Evolutionary conservation across 2,329 filamentous ascomycete genomes (phyloP), one percentile per base, ranked within the genome.

Genomic region (Penicillium sp.): DNA sequence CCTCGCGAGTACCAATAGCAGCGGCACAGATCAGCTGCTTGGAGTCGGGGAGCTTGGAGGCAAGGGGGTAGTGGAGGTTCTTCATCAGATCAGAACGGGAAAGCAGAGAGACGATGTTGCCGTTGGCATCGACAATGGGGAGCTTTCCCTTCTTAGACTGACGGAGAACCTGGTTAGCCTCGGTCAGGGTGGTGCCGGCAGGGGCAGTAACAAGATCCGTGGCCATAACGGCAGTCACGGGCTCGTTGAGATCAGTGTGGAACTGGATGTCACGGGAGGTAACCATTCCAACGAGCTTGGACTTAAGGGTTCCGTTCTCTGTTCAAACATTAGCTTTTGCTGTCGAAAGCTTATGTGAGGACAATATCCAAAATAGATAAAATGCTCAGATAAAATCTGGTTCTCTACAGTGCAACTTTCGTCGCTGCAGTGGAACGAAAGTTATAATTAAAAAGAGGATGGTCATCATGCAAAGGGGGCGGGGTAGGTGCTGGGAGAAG

Each of bases 401-500:
- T 78, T 82, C 78, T 96, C 92, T 90, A 85, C 92, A 96, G 81
- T 83, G 90, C 89, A 84, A 84, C 73, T 86, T 80, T 83, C 83
- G 87, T 89, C 89, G 85, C 88, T 95, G 84, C 90, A 91, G 94
- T 93, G 93, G 94, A 99, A 99, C 94, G 94, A 99, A 99, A 99
- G 94, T 97, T 97, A 97, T 89, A 85, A 80, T 74, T 69, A 70
- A 79, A 79, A 78, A 81, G 76, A 76, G 82, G 81, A 55, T 76
- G 74, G 85, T 82, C 84, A 82, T 90, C 94, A 96, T 96, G 66
- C 57, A 66, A 70, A 56, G 5, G 45, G 54, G 60, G 63, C 51
- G 52, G 31, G 32, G 38, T 53, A 51, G 37, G 38, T 45, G 55
- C 53, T 43, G 26, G 58, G 56, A 53, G 57, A 35, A 34, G 39